Evolutionary conservation across 805 yeast genomes (phyloP), one percentile per base, ranked within the genome.

Genomic region (Zygoascus bituminiphila): DNA sequence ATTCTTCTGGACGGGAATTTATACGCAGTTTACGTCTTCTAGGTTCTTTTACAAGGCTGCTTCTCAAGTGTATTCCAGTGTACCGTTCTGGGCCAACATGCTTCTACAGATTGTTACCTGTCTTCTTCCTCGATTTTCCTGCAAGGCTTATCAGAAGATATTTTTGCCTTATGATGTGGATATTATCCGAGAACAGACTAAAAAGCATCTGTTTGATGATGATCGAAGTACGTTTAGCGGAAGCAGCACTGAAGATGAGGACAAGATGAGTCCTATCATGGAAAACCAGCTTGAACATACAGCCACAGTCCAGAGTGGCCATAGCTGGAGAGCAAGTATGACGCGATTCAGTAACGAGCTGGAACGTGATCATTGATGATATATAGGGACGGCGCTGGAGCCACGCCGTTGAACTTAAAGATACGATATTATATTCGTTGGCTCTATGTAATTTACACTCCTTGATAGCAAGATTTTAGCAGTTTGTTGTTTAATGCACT

Each of bases 1-100:
- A 25, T 81, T 73, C 57, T 76, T 79, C 62, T 82, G 89, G 89
- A 76, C 85, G 4, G 87, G 87, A 23, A 76, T 78, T 19, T 82
- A 87, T 81, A 75, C 85, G 31, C 67, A 77, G 5, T 65, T 74
- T 26, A 50, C 63, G 4, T 63, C 69, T 47, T 72, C 83, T 4
- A 73, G 69, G 12, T 81, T 76, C 53, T 83, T 79, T 53, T 83
- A 75, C 63, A 72, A 73, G 50, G 78, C 82, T 24, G 88, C 82
- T 2, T 61, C 78, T 0, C 78, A 79, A 57, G 71, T 72, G 19
- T 78, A 78, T 55, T 84, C 87, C 8, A 66, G 79, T 2, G 66
- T 74, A 36, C 60, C 75, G 8, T 79, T 79, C 58, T 82, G 89
- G 89, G 75, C 78, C 44, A 66, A 72, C 54, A 63, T 75, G 10